Conservation (phyloP, 2,329 filamentous ascomycete genomes). For the Cercospora sojina region DNA sequence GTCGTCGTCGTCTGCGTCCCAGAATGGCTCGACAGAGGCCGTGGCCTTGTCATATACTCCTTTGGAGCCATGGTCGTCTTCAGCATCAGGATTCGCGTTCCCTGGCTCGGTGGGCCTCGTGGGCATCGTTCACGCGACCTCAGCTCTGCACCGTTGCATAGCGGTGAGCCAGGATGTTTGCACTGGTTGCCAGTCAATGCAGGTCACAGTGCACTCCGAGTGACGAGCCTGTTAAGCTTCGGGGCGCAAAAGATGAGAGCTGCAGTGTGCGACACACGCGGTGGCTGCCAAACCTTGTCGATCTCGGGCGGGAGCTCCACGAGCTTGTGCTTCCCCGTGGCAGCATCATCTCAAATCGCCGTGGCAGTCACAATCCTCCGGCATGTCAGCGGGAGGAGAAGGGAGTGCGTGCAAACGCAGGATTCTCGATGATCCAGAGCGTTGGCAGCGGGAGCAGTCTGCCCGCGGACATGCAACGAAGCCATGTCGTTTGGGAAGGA, state of each 20-base stretch:
- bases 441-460: neutral
- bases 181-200: neutral
- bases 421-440: neutral
- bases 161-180: neutral
- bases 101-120: neutral
- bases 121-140: conserved; percentile 10
- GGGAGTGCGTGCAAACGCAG: neutral
- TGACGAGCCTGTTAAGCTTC: neutral
- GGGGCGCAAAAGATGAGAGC: neutral
- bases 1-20: conserved; percentile 21
- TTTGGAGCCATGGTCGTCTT: neutral
- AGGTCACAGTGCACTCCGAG: neutral
- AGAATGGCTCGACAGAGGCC: neutral
- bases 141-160: neutral
- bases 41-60: neutral
- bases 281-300: conserved; percentile 3
- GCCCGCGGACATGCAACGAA: neutral
- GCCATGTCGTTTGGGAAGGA: neutral
- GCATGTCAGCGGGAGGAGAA: neutral
- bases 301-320: neutral
- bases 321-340: neutral
- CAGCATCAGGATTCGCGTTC: neutral
- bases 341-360: neutral
- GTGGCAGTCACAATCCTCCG: neutral
- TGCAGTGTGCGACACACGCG: neutral